Conservation (phyloP, 371 early-diverging fungal genomes). For the Actinomortierella ambigua region DNA sequence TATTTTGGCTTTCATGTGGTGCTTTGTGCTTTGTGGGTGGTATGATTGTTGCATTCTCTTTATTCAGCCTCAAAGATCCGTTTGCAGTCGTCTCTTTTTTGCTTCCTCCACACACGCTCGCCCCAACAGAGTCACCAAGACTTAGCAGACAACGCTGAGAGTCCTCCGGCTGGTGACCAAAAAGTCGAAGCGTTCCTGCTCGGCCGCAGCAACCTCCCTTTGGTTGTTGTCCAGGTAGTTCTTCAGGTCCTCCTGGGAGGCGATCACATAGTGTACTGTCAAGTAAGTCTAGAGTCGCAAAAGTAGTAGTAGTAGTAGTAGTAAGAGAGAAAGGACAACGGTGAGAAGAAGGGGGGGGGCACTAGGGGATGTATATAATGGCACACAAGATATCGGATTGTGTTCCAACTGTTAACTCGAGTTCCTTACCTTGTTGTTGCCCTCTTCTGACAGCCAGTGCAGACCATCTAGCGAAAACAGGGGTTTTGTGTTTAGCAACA, state of each 20-base stretch:
- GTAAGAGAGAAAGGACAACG: neutral
- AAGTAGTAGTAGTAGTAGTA: neutral
- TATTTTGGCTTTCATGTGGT: no score
- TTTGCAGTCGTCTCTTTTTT: no score
- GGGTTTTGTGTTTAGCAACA: no score
- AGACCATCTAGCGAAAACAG: constrained; percentile 44
- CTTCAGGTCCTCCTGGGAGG: constrained; percentile 49
- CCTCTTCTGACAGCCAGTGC: constrained; percentile 58
- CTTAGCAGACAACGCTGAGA: constrained; percentile 35
- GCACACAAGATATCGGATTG: no score
- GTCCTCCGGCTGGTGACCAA: constrained; percentile 45
- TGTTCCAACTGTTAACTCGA: no score
- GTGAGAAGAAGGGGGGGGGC: neutral
- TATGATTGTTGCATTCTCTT: no score
- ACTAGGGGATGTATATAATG: no score
- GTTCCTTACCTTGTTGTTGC: constrained; percentile 43
- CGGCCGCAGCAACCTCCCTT: constrained; percentile 28
- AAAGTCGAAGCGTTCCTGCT: constrained; percentile 42
- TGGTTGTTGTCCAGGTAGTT: constrained; percentile 49
- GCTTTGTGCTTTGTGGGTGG: no score
- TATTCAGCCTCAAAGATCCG: no score
- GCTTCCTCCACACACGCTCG: no score
- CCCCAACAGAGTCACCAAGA: no score
- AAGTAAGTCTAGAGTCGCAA: constrained; percentile 36
- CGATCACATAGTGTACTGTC: constrained; percentile 58